Evolutionary conservation across 495 filamentous ascomycete species (phyloP).

Genomic region (Halenospora varia): DNA sequence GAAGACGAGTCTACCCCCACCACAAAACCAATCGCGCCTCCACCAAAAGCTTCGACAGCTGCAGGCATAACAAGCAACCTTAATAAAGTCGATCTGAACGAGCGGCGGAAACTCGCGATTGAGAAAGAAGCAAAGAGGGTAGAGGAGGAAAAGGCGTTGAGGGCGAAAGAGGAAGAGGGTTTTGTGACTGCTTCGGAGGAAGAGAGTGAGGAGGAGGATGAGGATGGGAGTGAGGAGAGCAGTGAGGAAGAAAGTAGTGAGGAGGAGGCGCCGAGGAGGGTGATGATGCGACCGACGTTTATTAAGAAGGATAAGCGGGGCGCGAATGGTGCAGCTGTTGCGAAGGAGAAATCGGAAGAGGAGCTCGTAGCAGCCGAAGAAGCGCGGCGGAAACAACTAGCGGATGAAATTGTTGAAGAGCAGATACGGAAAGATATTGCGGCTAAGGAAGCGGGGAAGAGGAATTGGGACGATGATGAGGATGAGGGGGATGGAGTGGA

Average conservation of each 20-base stretch:
- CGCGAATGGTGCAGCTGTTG: slow-evolving; percentile 25
- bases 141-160: slow-evolving; percentile 38
- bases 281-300: slow-evolving; percentile 86
- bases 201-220: slow-evolving; percentile 33
- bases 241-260: slow-evolving; percentile 57
- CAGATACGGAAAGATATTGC: slow-evolving; percentile 78
- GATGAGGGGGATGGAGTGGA: slow-evolving; percentile 72
- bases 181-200: slow-evolving; percentile 69
- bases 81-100: slow-evolving; percentile 63
- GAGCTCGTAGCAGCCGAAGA: slow-evolving; percentile 53
- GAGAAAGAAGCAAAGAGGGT: slow-evolving; percentile 44
- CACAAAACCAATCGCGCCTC: slow-evolving; percentile 42
- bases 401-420: slow-evolving; percentile 79
- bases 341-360: slow-evolving; percentile 35
- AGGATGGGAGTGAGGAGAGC: slow-evolving; percentile 38
- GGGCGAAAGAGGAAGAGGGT: slow-evolving; percentile 59
- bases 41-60: slow-evolving; percentile 56
- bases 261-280: slow-evolving; percentile 69
- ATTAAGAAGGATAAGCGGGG: slow-evolving; percentile 77
- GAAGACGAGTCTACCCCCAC: slow-evolving; percentile 39
- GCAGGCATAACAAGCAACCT: slow-evolving; percentile 53
- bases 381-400: slow-evolving; percentile 58
- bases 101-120: slow-evolving; percentile 40
- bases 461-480: slow-evolving; percentile 84
- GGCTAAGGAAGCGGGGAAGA: slow-evolving; percentile 68